Conservation (phyloP, 2,329 filamentous ascomycete genomes). For the Davidsoniella australis region DNA sequence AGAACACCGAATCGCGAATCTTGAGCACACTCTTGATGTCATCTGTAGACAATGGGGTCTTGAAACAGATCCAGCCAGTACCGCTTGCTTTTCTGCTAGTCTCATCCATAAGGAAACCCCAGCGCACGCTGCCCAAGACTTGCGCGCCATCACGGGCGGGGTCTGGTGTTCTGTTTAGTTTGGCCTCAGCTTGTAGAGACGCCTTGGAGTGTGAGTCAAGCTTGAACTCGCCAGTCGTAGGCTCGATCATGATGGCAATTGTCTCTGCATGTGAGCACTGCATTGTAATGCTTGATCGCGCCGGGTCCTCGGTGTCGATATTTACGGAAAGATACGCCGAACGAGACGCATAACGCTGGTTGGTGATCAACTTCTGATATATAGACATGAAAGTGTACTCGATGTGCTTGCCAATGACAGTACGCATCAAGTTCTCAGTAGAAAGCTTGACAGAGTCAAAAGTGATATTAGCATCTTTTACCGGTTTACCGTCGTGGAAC, state of each 20-base stretch:
- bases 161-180: conserved; percentile 43
- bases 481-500: conserved; percentile 69
- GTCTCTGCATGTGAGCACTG: conserved; percentile 30
- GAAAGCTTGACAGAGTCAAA: conserved; percentile 54
- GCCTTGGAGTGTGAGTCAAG: conserved; percentile 47
- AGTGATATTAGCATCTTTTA: conserved; percentile 47
- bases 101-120: conserved; percentile 41
- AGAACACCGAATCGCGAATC: conserved; percentile 41
- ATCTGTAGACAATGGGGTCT: conserved; percentile 32
- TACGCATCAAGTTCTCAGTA: conserved; percentile 54
- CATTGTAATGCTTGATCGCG: conserved; percentile 49
- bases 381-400: conserved; percentile 53
- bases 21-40: conserved; percentile 44
- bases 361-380: conserved; percentile 39
- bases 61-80: conserved; percentile 44
- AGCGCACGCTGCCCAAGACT: conserved; percentile 45
- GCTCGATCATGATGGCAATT: conserved; percentile 45
- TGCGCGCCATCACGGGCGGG: conserved; percentile 38
- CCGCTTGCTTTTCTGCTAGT: conserved; percentile 42
- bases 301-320: conserved; percentile 43
- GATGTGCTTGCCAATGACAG: conserved; percentile 59
- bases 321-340: conserved; percentile 41
- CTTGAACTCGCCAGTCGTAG: conserved; percentile 59
- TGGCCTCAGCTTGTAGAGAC: conserved; percentile 40
- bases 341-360: conserved; percentile 43